Evolutionary conservation across 108 stramenopile genomes (phyloP), one percentile per base, ranked within the genome.

Genomic region (Schizochytrium sp.): DNA sequence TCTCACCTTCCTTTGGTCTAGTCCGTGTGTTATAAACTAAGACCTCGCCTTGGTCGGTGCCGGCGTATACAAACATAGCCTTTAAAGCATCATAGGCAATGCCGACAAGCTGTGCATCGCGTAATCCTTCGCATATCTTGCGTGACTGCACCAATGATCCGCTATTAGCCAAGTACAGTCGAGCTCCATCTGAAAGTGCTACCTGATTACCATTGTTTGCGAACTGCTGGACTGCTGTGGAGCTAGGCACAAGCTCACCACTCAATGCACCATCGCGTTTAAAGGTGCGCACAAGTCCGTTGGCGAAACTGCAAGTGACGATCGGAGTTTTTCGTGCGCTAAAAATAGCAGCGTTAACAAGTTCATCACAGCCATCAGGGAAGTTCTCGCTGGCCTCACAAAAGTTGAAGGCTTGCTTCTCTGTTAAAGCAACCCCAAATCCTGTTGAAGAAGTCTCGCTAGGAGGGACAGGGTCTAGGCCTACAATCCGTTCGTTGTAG

Each of bases 21-120:
- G 44, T 69, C n/a, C 53, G 47, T 38, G 76, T 83, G 28, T 83
- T 83, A 53, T 83, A 83, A 2, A 83, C 76, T n/a, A 83, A 40
- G n/a, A 83, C 76, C 76, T 83, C 76, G 53, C 76, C 76, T 5
- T 49, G 17, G 15, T n/a, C 76, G 1, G 47, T 55, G 53, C 76
- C 76, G 5, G 76, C 76, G 3, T 83, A 83, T 13, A 83, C 10
- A 5, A 83, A 53, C 50, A 55, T n/a, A 17, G 76, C 10, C 45
- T n/a, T 55, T n/a, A 83, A 5, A 7, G 76, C 28, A 2, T 83
- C 76, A 42, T 55, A 83, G 15, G 76, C 76, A 2, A 83, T 7
- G 47, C 40, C 53, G 7, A 49, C 50, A 40, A 83, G 10, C 12
- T 17, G 15, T 0, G 76, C 28, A 5, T 53, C 76, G 13, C 76